A percentile compares a stretch with the other conserved stretches of the same genome.
Evolutionary conservation across 1,139 yeast genomes (phyloP).

Genomic region (Lizanozyma gosingica): DNA sequence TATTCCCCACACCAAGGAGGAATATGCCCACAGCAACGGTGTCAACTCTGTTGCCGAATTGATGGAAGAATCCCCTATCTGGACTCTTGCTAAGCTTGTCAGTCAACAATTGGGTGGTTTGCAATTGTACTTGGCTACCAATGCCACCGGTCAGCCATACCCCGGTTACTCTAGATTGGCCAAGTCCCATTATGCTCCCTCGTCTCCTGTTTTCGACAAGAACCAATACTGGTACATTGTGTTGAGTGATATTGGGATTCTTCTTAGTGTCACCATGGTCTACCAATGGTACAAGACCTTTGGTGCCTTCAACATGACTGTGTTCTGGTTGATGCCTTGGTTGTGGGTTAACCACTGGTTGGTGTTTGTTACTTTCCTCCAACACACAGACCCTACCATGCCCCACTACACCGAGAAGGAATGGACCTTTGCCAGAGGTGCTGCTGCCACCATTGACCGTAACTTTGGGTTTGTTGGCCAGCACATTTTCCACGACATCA

Average conservation of each 20-base stretch:
- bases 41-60: constrained; percentile 32
- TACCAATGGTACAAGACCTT: constrained; percentile 41
- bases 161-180: constrained; percentile 22
- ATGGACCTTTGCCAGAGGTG: constrained; percentile 62
- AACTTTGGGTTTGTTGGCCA: constrained; percentile 52
- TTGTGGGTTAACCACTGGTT: constrained; percentile 56
- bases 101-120: constrained; percentile 50
- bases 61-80: constrained; percentile 47
- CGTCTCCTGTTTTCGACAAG: constrained; percentile 44
- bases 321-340: constrained; percentile 50
- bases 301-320: constrained; percentile 39
- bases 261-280: constrained; percentile 28
- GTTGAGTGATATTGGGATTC: constrained; percentile 45
- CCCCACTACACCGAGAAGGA: constrained; percentile 50
- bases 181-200: constrained; percentile 44
- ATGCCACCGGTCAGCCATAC: constrained; percentile 46
- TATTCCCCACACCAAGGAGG: constrained; percentile 45
- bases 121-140: constrained; percentile 37
- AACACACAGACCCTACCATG: constrained; percentile 49
- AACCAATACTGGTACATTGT: constrained; percentile 48
- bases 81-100: constrained; percentile 33
- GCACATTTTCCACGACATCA: constrained; percentile 53
- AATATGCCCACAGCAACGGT: constrained; percentile 23
- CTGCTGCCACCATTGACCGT: constrained; percentile 58
- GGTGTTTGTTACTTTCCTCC: constrained; percentile 52